These are phyloP conservation scores for Penicillium desertorum DNA, from an alignment of 495 filamentous ascomycete genomes.

Conservation along the genomic window DNA sequence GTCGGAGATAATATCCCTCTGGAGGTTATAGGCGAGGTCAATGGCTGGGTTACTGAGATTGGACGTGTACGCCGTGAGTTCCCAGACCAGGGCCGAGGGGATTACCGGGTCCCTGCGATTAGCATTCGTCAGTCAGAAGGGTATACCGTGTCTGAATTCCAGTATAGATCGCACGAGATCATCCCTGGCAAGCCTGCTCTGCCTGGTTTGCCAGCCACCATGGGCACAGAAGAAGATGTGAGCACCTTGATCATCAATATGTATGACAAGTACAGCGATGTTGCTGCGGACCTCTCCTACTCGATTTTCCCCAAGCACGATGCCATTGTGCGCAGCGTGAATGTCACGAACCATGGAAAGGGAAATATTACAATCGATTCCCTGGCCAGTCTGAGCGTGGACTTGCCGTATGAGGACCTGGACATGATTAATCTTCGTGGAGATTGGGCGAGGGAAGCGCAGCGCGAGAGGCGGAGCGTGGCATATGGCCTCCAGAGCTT, in stretches of 20 bases:
- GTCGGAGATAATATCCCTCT: constrained; percentile 38
- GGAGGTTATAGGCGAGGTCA: constrained; percentile 37
- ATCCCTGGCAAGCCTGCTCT: constrained; percentile 46
- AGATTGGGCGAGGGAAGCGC: constrained; percentile 54
- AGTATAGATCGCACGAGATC: constrained; percentile 47
- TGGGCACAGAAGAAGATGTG: constrained; percentile 47
- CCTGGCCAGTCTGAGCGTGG: constrained; percentile 53
- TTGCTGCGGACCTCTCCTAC: constrained; percentile 52
- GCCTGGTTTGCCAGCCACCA: constrained; percentile 50
- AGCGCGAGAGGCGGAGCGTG: constrained; percentile 36
- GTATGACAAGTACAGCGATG: constrained; percentile 49
- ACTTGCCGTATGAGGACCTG: constrained; percentile 52
- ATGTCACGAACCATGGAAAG: constrained; percentile 51
- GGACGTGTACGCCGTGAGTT: constrained; percentile 54
- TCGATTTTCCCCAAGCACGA: constrained; percentile 55
- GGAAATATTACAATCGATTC: constrained; percentile 46
- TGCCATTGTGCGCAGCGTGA: constrained; percentile 53
- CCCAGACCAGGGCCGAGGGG: constrained; percentile 54
- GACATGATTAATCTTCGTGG: constrained; percentile 54
- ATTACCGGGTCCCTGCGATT: constrained; percentile 54
- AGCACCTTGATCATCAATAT: constrained; percentile 52
- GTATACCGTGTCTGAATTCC: constrained; percentile 50
- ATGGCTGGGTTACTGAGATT: constrained; percentile 47
- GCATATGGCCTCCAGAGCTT: constrained; percentile 46
- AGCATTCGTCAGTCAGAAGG: constrained; percentile 51